A percentile compares a stretch with the other conserved stretches of the same genome.
Evolutionary conservation across 257 asterid genomes (phyloP).

Genomic region (Eustoma russellianum): DNA sequence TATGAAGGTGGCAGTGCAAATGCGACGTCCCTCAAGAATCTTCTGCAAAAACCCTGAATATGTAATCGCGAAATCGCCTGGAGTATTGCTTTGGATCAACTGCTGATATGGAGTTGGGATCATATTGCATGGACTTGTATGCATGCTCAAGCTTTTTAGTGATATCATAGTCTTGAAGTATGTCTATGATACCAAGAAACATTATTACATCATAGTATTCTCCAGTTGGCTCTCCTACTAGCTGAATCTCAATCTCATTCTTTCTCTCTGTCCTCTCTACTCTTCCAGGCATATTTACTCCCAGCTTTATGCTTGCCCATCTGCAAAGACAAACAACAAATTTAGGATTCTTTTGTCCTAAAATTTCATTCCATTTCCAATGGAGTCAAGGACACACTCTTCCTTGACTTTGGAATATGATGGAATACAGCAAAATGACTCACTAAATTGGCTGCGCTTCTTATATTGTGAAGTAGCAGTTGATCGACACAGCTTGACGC

Average conservation of each 20-base stretch:
- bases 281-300: conserved; percentile 88
- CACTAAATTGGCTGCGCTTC: too few species aligned
- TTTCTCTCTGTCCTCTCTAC: conserved; percentile 72
- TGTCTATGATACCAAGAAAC: conserved; percentile 90
- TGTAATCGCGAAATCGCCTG: conserved; percentile 81
- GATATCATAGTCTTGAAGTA: conserved; percentile 90
- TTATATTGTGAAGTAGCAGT: too few species aligned
- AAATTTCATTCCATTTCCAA: too few species aligned
- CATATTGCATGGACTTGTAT: conserved; percentile 84
- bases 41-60: conserved; percentile 74
- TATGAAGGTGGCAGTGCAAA: background rate
- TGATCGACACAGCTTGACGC: too few species aligned
- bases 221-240: conserved; percentile 84
- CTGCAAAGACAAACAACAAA: conserved; percentile 17
- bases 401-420: too few species aligned
- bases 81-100: conserved; percentile 90
- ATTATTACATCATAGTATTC: conserved; percentile 77
- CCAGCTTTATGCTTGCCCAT: conserved; percentile 80
- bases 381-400: too few species aligned
- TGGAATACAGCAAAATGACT: too few species aligned
- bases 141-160: conserved; percentile 96
- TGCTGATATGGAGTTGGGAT: conserved; percentile 87
- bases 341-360: too few species aligned
- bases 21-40: conserved; percentile 25
- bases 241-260: conserved; percentile 46